Percentiles rank a stretch among this genome's conserved stretches.
phyloP scores from a whole-genome alignment of 1,284 basidiomycete species.

The Rhizopogon parksii region DNA sequence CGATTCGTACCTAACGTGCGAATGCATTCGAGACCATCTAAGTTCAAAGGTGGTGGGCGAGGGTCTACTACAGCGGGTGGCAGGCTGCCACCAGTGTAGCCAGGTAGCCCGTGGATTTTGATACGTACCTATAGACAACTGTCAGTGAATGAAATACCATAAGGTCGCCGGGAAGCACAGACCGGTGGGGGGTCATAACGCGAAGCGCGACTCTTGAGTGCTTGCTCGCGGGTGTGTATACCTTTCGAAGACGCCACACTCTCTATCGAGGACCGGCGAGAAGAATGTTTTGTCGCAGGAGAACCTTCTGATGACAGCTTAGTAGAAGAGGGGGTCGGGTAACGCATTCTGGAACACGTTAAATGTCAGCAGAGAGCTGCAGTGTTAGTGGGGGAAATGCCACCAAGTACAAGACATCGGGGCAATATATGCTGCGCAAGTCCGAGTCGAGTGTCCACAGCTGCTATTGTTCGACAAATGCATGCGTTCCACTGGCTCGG shows the following conservation, averaged over 20 bases:
- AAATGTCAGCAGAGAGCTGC: no score
- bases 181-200: background rate
- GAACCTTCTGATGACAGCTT: constrained; percentile 1
- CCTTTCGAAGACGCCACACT: constrained; percentile 2
- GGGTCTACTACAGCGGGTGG: constrained; percentile 11
- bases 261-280: constrained; percentile 7
- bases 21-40: constrained; percentile 36
- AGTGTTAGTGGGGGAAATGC: no score
- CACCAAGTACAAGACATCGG: no score
- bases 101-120: constrained; percentile 10
- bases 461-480: no score
- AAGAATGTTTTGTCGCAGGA: constrained; percentile 10
- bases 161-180: background rate
- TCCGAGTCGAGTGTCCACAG: no score
- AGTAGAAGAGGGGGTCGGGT: background rate
- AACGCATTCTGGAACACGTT: background rate
- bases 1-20: constrained; percentile 32
- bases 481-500: no score
- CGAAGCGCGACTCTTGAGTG: background rate
- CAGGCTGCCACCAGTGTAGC: constrained; percentile 4
- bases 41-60: constrained; percentile 29
- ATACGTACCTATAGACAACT: constrained; percentile 13
- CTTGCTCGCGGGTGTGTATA: constrained; percentile 4
- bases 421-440: no score
- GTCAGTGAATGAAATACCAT: background rate